Evolutionary conservation across 768 basidiomycete genomes (phyloP), one percentile per base, ranked within the genome.

Genomic region (Amanita polypyramis): DNA sequence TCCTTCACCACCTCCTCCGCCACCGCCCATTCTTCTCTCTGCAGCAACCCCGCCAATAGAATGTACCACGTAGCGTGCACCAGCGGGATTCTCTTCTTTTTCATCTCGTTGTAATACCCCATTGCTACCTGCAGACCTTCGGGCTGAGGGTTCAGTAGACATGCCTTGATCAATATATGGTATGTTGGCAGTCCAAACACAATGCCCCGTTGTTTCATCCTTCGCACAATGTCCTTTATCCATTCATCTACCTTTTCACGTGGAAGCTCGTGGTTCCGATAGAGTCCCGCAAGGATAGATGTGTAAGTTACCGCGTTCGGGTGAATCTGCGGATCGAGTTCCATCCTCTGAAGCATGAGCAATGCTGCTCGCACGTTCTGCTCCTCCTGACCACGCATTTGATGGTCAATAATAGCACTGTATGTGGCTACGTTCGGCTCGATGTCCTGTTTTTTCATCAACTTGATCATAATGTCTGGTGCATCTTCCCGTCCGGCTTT

Each of bases 261-360:
- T 19, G 75, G 61, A 47, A 76, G 56, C 70, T 79, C 77, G 7
- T 64, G 55, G 12, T 74, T 76, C 23, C 80, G 75, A 58, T 86
- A 76, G 53, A 94, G 70, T 3, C 82, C 85, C 6, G 80, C 69
- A 41, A 96, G 70, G 42, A 96, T 69, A 1, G 80, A 70, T 0
- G 91, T 93, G 64, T 92, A 98, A 23, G 89, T 92, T 52, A 91
- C 73, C 51, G 79, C 78, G 58, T 85, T 94, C 1, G 89, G 84
- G 39, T 61, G 61, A 20, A 69, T 61, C 4, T 66, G 60, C 3
- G 66, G 62, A 45, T 73, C 65, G 45, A 68, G 62, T 61, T 91
- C 92, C 87, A 97, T 92, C 57, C 71, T 73, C 46, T 70, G 63
- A 48, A 96, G 65, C 45, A 97, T 62, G n/a, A 76, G 69, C 55